Evolutionary conservation across 139 green algal species (phyloP).

Genomic region (Pseudopediastrum boryanum): DNA sequence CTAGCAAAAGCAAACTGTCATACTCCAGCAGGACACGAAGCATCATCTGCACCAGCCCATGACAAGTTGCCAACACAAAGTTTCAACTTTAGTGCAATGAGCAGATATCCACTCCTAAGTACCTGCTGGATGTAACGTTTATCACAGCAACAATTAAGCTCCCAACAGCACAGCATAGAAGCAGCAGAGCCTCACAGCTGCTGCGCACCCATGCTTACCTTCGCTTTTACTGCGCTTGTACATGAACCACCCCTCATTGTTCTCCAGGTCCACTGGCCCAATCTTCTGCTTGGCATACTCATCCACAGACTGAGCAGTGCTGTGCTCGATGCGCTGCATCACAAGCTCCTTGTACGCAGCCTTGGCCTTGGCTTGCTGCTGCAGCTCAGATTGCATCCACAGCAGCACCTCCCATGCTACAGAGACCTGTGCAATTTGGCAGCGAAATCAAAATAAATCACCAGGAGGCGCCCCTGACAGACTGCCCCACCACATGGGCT

Average conservation of each 20-base stretch:
- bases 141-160: too few species aligned
- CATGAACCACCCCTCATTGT: conserved; percentile 39
- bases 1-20: too few species aligned
- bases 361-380: background rate
- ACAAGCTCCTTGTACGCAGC: conserved; percentile 41
- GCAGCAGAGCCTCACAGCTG: background rate
- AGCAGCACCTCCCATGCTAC: conserved; percentile 68
- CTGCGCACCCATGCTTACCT: background rate
- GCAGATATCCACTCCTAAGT: too few species aligned
- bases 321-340: conserved; percentile 26
- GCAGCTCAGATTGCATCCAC: conserved; percentile 23
- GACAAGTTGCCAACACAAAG: too few species aligned
- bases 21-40: too few species aligned
- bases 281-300: background rate
- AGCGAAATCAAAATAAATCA: background rate
- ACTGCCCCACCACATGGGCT: background rate
- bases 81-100: too few species aligned
- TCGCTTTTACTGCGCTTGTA: background rate
- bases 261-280: conserved; percentile 10
- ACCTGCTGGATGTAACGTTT: too few species aligned
- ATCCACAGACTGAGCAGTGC: background rate
- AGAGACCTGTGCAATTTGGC: conserved; percentile 45
- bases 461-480: background rate
- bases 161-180: too few species aligned
- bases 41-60: too few species aligned